These are phyloP conservation scores for Fusarium piperis DNA, from an alignment of 2,329 filamentous ascomycete species.

Conservation along the genomic window DNA sequence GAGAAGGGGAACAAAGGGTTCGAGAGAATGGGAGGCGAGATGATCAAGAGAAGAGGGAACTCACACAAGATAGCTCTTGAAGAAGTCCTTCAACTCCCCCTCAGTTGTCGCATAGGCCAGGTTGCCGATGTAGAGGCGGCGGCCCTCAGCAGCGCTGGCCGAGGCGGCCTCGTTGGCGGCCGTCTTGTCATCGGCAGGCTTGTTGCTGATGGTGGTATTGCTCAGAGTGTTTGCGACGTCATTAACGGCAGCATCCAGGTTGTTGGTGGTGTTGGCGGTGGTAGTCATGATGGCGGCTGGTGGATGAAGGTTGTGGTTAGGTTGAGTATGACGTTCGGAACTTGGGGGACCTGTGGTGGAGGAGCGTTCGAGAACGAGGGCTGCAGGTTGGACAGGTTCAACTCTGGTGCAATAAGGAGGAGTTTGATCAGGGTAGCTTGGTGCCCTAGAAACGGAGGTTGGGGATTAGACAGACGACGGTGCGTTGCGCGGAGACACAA, in stretches of 20 bases:
- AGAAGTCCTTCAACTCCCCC: conserved; percentile 99
- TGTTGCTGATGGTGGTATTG: conserved; percentile 73
- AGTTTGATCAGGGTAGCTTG: conserved; percentile 79
- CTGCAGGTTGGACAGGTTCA: conserved; percentile 56
- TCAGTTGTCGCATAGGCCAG: conserved; percentile 99
- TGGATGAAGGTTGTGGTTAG: conserved; percentile 53
- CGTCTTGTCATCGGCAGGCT: conserved; percentile 63
- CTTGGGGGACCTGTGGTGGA: conserved; percentile 46
- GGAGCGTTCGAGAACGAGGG: conserved; percentile 58
- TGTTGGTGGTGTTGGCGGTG: conserved; percentile 48
- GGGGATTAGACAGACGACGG: conserved; percentile 56
- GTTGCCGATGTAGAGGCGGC: conserved; percentile 99
- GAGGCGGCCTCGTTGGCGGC: conserved; percentile 89
- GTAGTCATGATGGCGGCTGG: conserved; percentile 81
- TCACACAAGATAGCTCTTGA: conserved; percentile 99
- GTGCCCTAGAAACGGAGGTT: conserved; percentile 78
- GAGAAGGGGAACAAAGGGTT: not conserved
- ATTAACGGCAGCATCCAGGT: conserved; percentile 73
- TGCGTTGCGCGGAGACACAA: conserved; percentile 60
- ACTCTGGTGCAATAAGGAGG: conserved; percentile 77
- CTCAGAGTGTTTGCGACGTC: conserved; percentile 79
- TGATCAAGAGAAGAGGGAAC: conserved; percentile 53
- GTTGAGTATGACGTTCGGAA: conserved; percentile 58
- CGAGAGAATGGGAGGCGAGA: not conserved
- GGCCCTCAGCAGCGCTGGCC: conserved; percentile 97